Percentiles rank a stretch among this genome's conserved stretches.
phyloP scores from a whole-genome alignment of 768 basidiomycete species.

The Exsudoporus frostii region DNA sequence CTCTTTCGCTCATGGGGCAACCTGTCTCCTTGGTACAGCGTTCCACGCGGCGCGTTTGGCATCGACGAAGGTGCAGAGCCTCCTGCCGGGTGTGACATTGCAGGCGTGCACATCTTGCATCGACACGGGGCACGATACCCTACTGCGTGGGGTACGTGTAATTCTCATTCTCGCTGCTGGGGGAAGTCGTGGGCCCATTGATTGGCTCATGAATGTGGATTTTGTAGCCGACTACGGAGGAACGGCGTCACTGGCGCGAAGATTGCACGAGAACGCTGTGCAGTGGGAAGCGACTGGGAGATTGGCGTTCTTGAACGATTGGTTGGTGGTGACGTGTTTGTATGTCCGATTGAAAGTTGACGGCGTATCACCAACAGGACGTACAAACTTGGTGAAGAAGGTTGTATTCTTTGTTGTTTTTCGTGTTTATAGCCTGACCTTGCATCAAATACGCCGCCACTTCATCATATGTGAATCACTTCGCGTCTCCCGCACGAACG shows the following conservation, averaged over 20 bases:
- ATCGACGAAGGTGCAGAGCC: constrained; percentile 67
- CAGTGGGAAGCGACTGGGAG: constrained; percentile 64
- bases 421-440: neutral
- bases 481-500: neutral
- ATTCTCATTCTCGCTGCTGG: neutral
- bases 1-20: constrained; percentile 82
- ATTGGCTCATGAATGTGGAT: neutral
- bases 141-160: constrained; percentile 55
- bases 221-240: constrained; percentile 57
- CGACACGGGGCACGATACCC: constrained; percentile 80
- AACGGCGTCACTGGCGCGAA: constrained; percentile 52
- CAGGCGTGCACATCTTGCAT: constrained; percentile 76
- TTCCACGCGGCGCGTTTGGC: constrained; percentile 62
- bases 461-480: neutral
- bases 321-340: constrained; percentile 43
- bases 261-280: constrained; percentile 51
- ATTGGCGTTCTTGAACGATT: constrained; percentile 76
- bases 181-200: neutral
- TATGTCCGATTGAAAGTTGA: constrained; percentile 3
- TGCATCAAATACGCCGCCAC: no score
- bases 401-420: constrained; percentile 32
- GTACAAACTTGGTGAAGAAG: constrained; percentile 87
- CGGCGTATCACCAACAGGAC: constrained; percentile 47
- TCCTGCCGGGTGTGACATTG: constrained; percentile 67
- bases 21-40: constrained; percentile 82